Evolutionary conservation across 805 yeast genomes (phyloP).

Genomic region (Pichia nakasei): DNA sequence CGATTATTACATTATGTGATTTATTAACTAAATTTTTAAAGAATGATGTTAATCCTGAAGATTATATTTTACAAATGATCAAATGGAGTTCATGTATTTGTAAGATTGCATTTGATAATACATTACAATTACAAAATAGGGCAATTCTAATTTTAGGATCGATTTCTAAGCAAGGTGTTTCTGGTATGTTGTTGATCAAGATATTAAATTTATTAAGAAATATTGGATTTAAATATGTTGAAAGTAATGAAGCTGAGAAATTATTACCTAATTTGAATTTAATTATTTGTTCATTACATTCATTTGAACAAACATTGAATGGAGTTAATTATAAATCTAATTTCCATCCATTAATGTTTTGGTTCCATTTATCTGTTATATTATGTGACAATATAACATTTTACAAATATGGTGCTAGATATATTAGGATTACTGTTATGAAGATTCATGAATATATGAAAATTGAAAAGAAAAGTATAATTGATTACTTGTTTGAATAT

Average conservation of each 20-base stretch:
- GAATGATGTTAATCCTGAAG: conserved; percentile 37
- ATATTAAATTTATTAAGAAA: conserved; percentile 17
- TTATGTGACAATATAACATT: conserved; percentile 20
- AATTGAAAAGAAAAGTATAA: conserved; percentile 22
- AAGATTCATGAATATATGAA: conserved; percentile 26
- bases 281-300: conserved; percentile 32
- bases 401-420: conserved; percentile 26
- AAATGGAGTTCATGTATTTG: conserved; percentile 59
- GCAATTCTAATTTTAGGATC: conserved; percentile 66
- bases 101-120: conserved; percentile 48
- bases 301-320: conserved; percentile 38
- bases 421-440: conserved; percentile 28
- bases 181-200: conserved; percentile 37
- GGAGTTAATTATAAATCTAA: conserved; percentile 40
- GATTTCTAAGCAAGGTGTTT: conserved; percentile 52
- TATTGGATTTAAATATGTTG: conserved; percentile 9
- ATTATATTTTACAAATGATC: conserved; percentile 47
- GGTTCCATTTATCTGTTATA: conserved; percentile 31
- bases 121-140: conserved; percentile 55
- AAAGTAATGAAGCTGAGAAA: not conserved
- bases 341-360: conserved; percentile 39
- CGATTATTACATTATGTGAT: conserved; percentile 53
- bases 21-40: conserved; percentile 44
- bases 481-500: conserved; percentile 23
- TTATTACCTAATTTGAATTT: not conserved